A percentile compares a stretch with the other conserved stretches of the same genome.
phyloP scores from a whole-genome alignment of 2,329 filamentous ascomycete genomes.

The Clathrospora elynae region DNA sequence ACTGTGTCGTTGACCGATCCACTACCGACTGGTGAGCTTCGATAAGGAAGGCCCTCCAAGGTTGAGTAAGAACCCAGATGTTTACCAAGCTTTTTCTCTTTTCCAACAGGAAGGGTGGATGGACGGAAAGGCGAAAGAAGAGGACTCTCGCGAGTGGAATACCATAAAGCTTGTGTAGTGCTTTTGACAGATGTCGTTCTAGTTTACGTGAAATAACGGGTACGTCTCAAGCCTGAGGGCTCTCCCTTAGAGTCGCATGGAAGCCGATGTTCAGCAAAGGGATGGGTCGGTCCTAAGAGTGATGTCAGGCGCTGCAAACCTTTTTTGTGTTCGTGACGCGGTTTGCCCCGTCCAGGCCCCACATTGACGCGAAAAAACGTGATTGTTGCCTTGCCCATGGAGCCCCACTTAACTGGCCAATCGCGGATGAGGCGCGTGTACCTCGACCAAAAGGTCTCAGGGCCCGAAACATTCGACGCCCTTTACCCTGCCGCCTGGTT shows the following conservation, averaged over 20 bases:
- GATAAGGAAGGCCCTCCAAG: too few relatives aligned
- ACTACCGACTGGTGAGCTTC: too few relatives aligned
- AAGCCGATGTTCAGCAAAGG: too few relatives aligned
- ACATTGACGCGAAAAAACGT: slow-evolving; percentile 1
- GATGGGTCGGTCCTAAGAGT: too few relatives aligned
- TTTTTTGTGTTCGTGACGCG: too few relatives aligned
- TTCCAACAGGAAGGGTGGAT: neutral
- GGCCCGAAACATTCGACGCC: slow-evolving; percentile 22
- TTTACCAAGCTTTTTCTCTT: too few relatives aligned
- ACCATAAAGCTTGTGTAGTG: neutral
- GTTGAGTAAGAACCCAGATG: too few relatives aligned
- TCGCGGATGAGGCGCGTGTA: slow-evolving; percentile 8
- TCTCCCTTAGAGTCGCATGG: too few relatives aligned
- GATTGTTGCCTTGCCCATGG: slow-evolving; percentile 9
- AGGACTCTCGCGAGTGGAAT: neutral
- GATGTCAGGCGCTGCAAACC: too few relatives aligned
- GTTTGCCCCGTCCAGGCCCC: too few relatives aligned
- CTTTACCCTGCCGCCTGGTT: slow-evolving; percentile 21
- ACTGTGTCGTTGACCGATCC: neutral
- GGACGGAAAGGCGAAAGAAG: neutral
- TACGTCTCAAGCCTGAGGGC: too few relatives aligned
- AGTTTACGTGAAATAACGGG: too few relatives aligned
- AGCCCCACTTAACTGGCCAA: slow-evolving; percentile 11
- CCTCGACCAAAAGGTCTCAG: slow-evolving; percentile 28
- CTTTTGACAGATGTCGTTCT: neutral